Conservation (phyloP, 1,139 yeast species). For the Geotrichum klebahnii region DNA sequence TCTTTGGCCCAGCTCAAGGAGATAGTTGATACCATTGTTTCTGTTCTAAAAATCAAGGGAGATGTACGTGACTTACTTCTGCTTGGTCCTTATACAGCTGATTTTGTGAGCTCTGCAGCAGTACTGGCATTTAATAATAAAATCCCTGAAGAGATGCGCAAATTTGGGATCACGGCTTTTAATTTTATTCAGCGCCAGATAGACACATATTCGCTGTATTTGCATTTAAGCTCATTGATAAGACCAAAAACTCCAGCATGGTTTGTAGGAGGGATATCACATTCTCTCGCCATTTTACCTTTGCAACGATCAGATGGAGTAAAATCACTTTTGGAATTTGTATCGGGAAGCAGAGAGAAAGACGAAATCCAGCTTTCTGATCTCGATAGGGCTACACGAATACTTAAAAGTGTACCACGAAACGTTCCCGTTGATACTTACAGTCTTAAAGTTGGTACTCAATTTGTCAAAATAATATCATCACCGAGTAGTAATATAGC, state of each 20-base stretch:
- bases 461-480: conserved; percentile 54
- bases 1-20: conserved; percentile 36
- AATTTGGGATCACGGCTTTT: conserved; percentile 10
- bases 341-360: conserved; percentile 69
- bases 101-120: conserved; percentile 56
- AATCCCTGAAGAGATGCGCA: conserved; percentile 9
- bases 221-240: conserved; percentile 33
- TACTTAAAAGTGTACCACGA: conserved; percentile 60
- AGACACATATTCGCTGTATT: conserved; percentile 37
- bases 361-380: conserved; percentile 61
- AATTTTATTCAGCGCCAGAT: conserved; percentile 27
- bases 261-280: conserved; percentile 38
- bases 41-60: conserved; percentile 60
- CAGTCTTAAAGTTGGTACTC: conserved; percentile 54
- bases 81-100: conserved; percentile 52
- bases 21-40: conserved; percentile 45
- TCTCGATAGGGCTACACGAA: conserved; percentile 59
- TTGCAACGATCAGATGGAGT: conserved; percentile 65
- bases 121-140: conserved; percentile 48
- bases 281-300: conserved; percentile 53
- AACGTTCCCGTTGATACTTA: conserved; percentile 48
- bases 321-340: conserved; percentile 65
- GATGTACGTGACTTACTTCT: conserved; percentile 43
- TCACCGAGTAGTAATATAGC: conserved; percentile 38
- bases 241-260: conserved; percentile 34